A percentile compares a stretch with the other conserved stretches of the same genome.
Conservation (phyloP, 2,329 filamentous ascomycete species). For the Ophiostoma australiae region DNA sequence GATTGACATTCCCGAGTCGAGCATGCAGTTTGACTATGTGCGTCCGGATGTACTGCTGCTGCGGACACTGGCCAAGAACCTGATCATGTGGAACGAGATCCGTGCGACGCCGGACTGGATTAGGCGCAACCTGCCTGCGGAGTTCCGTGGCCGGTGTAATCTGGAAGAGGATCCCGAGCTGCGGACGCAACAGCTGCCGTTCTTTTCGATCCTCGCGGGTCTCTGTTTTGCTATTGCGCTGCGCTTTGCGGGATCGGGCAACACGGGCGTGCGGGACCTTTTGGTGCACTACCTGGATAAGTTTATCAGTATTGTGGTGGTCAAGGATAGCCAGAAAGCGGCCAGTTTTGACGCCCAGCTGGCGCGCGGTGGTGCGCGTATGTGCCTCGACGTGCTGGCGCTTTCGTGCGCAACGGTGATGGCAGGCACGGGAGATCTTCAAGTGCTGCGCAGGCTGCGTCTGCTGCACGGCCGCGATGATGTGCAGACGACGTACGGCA, state of each 20-base stretch:
- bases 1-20: conserved; percentile 85
- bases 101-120: conserved; percentile 71
- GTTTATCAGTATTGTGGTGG: conserved; percentile 66
- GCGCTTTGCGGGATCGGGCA: conserved; percentile 68
- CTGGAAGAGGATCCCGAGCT: conserved; percentile 58
- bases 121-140: conserved; percentile 61
- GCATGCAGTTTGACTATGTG: conserved; percentile 91
- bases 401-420: conserved; percentile 82
- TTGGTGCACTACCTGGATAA: conserved; percentile 80
- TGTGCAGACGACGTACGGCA: conserved; percentile 80
- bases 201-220: conserved; percentile 87
- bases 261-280: conserved; percentile 68
- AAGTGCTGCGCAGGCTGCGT: conserved; percentile 77
- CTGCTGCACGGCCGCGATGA: conserved; percentile 84
- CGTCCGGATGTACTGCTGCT: conserved; percentile 88
- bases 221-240: conserved; percentile 76
- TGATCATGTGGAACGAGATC: conserved; percentile 90
- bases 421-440: conserved; percentile 89
- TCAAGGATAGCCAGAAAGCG: conserved; percentile 44
- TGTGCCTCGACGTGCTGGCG: conserved; percentile 85
- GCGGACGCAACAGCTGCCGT: conserved; percentile 77
- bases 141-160: conserved; percentile 59
- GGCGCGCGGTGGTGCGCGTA: conserved; percentile 74
- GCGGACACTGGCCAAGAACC: conserved; percentile 78
- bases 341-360: conserved; percentile 75